Percentiles rank a stretch among this genome's conserved stretches.
These are phyloP conservation scores for Corrigiola litoralis DNA, from an alignment of 179 eudicot species.

Conservation along the genomic window DNA sequence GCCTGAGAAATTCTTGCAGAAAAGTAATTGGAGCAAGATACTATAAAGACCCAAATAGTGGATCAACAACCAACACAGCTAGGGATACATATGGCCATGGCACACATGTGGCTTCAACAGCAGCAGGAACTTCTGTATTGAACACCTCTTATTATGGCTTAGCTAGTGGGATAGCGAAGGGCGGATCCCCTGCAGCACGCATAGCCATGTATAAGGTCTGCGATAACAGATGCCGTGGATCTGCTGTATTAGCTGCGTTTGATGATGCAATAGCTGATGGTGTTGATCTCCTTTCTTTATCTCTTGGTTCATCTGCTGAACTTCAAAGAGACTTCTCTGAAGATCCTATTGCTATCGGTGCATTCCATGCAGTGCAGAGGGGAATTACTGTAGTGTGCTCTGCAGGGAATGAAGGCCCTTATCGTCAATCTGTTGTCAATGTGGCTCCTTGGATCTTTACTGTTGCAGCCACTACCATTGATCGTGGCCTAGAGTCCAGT, in stretches of 20 bases:
- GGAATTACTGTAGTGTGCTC: slow-evolving; percentile 68
- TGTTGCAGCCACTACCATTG: slow-evolving; percentile 65
- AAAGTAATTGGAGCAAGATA: slow-evolving; percentile 69
- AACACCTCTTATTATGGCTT: slow-evolving; percentile 62
- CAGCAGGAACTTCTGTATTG: slow-evolving; percentile 43
- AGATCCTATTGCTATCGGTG: slow-evolving; percentile 60
- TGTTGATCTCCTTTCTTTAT: slow-evolving; percentile 52
- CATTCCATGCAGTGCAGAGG: slow-evolving; percentile 63
- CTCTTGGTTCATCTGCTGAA: slow-evolving; percentile 42
- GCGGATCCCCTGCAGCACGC: slow-evolving; percentile 56
- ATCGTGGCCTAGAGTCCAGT: slow-evolving; percentile 50
- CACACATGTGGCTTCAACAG: slow-evolving; percentile 64
- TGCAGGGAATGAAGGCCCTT: slow-evolving; percentile 71
- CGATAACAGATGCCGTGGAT: slow-evolving; percentile 39
- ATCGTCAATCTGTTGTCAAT: slow-evolving; percentile 37
- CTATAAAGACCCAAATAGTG: slow-evolving; percentile 28
- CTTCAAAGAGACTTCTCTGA: slow-evolving; percentile 24
- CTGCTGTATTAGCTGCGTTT: slow-evolving; percentile 56
- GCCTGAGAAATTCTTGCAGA: slow-evolving; percentile 20
- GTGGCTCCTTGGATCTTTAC: slow-evolving; percentile 72
- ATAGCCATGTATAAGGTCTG: slow-evolving; percentile 66
- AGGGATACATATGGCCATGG: slow-evolving; percentile 60
- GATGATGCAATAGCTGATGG: slow-evolving; percentile 74
- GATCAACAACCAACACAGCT: slow-evolving; percentile 17
- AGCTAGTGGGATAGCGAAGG: slow-evolving; percentile 56